These are phyloP conservation scores for Kluyveromyces dobzhanskii DNA, from an alignment of 805 yeast species.

Conservation along the genomic window DNA sequence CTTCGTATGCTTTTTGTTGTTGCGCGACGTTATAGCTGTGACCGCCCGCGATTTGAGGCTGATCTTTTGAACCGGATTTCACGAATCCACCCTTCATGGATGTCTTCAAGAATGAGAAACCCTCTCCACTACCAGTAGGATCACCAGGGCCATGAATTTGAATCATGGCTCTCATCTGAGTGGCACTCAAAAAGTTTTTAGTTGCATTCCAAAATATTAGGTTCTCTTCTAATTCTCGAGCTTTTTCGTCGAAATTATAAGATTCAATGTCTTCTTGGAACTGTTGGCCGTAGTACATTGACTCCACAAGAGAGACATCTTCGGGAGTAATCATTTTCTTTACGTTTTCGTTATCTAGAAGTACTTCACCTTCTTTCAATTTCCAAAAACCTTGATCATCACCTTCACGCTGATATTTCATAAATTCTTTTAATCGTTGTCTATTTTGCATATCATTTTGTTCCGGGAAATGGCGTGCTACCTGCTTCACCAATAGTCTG, in stretches of 20 bases:
- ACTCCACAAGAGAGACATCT: conserved; percentile 76
- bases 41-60: conserved; percentile 41
- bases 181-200: conserved; percentile 82
- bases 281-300: conserved; percentile 93
- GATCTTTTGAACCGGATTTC: conserved; percentile 20
- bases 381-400: conserved; percentile 96
- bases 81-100: conserved; percentile 93
- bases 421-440: conserved; percentile 90
- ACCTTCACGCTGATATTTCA: conserved; percentile 94
- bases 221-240: conserved; percentile 70
- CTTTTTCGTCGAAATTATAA: conserved; percentile 37
- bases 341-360: conserved; percentile 70
- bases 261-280: conserved; percentile 71
- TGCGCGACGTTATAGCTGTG: conserved; percentile 73
- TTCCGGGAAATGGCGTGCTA: conserved; percentile 89
- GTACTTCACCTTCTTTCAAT: conserved; percentile 53
- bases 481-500: conserved; percentile 76
- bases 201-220: conserved; percentile 93
- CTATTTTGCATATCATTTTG: conserved; percentile 96
- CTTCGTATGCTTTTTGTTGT: conserved; percentile 88
- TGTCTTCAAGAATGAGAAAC: conserved; percentile 78
- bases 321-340: conserved; percentile 87
- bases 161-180: conserved; percentile 95
- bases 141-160: conserved; percentile 94
- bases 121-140: conserved; percentile 85